Evolutionary conservation across 495 filamentous ascomycete genomes (phyloP), one percentile per base, ranked within the genome.

Genomic region (Podospora australis): DNA sequence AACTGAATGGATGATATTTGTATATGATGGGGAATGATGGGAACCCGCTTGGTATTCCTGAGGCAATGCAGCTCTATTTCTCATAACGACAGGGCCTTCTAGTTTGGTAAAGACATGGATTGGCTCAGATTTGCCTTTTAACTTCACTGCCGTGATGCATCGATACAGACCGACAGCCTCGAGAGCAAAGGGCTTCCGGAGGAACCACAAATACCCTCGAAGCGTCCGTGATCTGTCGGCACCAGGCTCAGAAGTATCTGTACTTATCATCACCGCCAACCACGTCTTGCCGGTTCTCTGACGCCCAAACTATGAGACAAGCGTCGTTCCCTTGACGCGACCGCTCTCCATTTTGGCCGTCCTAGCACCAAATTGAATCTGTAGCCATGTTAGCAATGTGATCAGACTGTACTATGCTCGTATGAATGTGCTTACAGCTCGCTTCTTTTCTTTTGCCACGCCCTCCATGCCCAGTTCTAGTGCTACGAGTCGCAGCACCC

Each of bases 331-430:
- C 59, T 84, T 89, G 11, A 72, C 80, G 50, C 70, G 79, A 10
- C 88, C 84, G 23, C 64, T 67, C 59, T 88, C 83, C 81, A 94
- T 91, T 64, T 89, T 94, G 8, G 88, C 88, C 8, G 86, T 92
- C 50, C 87, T 73, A 6, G 88, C 78, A 23, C 88, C 88, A 59
- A 95, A 95, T 64, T 95, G 88, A 42, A 91, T 88, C 71, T 73
- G 41, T 29, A 4, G 26, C 4, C 0, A n/a, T 36, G 44, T 62
- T 16, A 65, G 62, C 16, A 29, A 47, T 23, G 6, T 14, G 32
- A 28, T 35, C 30, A 19, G 8, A 16, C 3, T 24, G 14, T 24
- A 6, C 8, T n/a, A n/a, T n/a, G 17, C 48, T 7, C 23, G 30
- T n/a, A 28, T 9, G n/a, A 14, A 30, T 1, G 28, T 21, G 60